A percentile compares a stretch with the other conserved stretches of the same genome.
Evolutionary conservation across 2,329 filamentous ascomycete genomes (phyloP).

Genomic region (Talaromyces funiculosus): DNA sequence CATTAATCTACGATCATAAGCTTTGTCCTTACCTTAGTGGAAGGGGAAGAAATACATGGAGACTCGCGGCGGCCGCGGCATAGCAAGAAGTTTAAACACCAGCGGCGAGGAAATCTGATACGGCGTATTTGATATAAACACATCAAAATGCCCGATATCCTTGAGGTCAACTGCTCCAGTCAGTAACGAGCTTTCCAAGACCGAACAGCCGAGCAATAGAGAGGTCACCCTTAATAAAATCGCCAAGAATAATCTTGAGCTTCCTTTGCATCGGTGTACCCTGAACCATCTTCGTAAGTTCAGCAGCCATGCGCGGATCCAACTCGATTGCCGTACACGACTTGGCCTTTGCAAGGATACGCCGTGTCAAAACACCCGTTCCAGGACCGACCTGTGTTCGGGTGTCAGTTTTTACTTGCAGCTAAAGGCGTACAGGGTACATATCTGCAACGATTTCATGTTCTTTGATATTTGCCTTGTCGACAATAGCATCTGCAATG

Average conservation of each 20-base stretch:
- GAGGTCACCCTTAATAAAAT: constrained; percentile 62
- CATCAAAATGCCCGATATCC: constrained; percentile 54
- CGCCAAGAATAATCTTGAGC: constrained; percentile 81
- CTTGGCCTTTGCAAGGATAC: constrained; percentile 82
- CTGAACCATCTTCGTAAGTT: constrained; percentile 89
- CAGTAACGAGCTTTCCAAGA: background rate
- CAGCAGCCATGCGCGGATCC: constrained; percentile 93
- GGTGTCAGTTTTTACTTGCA: constrained; percentile 59
- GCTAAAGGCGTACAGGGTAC: background rate
- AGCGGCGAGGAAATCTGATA: constrained; percentile 84
- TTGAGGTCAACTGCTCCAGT: constrained; percentile 9
- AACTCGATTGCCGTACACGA: constrained; percentile 82
- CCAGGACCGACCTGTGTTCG: constrained; percentile 74
- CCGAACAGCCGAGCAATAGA: no score
- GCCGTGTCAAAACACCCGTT: constrained; percentile 81
- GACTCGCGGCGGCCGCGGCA: constrained; percentile 72
- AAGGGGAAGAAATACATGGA: constrained; percentile 56
- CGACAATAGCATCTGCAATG: constrained; percentile 73
- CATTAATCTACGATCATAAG: constrained; percentile 80
- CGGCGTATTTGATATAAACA: constrained; percentile 74
- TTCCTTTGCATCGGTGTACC: constrained; percentile 78
- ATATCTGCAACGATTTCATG: constrained; percentile 52
- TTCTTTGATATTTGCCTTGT: constrained; percentile 85
- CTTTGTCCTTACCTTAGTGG: constrained; percentile 51
- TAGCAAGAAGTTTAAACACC: constrained; percentile 81